These are phyloP conservation scores for Rhizopus microsporus DNA, from an alignment of 371 early-diverging fungal genomes.

Conservation along the genomic window DNA sequence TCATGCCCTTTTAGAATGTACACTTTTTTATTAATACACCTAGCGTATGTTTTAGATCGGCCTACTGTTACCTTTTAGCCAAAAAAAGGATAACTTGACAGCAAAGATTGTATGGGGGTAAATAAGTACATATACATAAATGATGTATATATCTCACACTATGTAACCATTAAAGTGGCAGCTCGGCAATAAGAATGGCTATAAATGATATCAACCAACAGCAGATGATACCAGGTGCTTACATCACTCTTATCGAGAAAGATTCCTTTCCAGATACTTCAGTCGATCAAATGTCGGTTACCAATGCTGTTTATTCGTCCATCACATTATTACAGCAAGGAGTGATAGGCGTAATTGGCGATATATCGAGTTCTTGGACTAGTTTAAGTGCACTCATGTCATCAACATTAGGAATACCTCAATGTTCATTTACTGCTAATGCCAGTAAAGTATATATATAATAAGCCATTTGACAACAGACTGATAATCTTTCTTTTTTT, in stretches of 20 bases:
- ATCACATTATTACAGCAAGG: constrained; percentile 58
- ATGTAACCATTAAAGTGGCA: constrained; percentile 40
- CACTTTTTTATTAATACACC: too few species aligned
- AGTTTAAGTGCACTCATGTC: constrained; percentile 57
- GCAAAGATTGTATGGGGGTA: constrained; percentile 56
- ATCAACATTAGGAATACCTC: constrained; percentile 51
- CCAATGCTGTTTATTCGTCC: constrained; percentile 61
- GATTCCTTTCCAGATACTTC: constrained; percentile 59
- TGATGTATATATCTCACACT: background rate
- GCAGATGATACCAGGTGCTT: constrained; percentile 57
- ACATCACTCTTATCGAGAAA: constrained; percentile 59
- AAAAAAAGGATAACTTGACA: constrained; percentile 43
- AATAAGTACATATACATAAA: constrained; percentile 11
- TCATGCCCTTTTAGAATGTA: background rate
- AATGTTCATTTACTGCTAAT: constrained; percentile 57
- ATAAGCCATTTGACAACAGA: background rate
- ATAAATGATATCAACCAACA: constrained; percentile 57
- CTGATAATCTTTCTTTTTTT: background rate
- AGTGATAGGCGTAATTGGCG: constrained; percentile 59
- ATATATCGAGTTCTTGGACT: constrained; percentile 57
- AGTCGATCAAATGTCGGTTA: constrained; percentile 45
- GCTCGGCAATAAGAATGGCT: constrained; percentile 64
- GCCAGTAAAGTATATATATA: constrained; percentile 29
- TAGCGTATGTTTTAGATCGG: constrained; percentile 31
- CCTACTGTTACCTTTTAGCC: constrained; percentile 48